Conservation (phyloP, 1,284 basidiomycete genomes). For the Naganishia cerealis region DNA sequence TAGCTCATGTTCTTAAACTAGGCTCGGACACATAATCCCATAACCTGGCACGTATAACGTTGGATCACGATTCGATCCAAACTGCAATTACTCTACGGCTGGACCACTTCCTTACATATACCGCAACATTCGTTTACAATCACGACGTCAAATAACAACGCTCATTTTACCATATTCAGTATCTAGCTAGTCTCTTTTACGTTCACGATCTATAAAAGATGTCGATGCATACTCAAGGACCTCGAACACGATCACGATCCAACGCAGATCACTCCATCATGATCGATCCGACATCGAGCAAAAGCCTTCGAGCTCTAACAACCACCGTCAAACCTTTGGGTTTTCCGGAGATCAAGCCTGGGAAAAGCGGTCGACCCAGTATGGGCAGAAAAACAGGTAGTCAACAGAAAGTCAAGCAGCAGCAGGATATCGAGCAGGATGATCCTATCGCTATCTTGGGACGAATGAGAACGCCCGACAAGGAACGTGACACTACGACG, state of each 20-base stretch:
- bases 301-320: neutral
- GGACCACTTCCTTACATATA: slow-evolving; percentile 6
- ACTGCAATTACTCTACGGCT: neutral
- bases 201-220: neutral
- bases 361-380: slow-evolving; percentile 1
- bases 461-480: slow-evolving; percentile 14
- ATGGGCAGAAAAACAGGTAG: slow-evolving; percentile 15
- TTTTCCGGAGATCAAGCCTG: neutral
- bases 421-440: neutral
- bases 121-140: slow-evolving; percentile 8
- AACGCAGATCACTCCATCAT: slow-evolving; percentile 9
- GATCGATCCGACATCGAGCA: neutral
- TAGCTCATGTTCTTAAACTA: neutral
- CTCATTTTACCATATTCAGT: slow-evolving; percentile 21
- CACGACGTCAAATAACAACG: slow-evolving; percentile 1
- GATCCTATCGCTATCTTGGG: slow-evolving; percentile 26
- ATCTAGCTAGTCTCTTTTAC: slow-evolving; percentile 2
- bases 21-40: neutral
- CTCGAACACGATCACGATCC: slow-evolving; percentile 18
- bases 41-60: neutral
- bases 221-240: neutral
- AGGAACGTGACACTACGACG: slow-evolving; percentile 13
- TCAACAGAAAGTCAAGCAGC: neutral
- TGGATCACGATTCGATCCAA: neutral
- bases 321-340: neutral